Evolutionary conservation across 257 asterid genomes (phyloP).

Genomic region (Oldenlandia corymbosa): DNA sequence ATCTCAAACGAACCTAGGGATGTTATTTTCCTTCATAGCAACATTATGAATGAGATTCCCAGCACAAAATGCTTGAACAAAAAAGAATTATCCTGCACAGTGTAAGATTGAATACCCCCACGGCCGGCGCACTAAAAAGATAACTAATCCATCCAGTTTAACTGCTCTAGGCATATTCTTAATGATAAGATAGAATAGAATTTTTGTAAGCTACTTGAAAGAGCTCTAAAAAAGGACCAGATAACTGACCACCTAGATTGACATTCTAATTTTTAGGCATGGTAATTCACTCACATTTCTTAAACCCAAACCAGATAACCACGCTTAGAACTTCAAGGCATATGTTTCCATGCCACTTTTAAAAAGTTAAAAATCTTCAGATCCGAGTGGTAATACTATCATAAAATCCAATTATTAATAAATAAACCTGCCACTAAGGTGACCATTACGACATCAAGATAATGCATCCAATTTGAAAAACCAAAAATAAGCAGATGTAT

Average conservation of each 20-base stretch:
- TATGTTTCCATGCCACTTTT: background rate
- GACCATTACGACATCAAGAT: no score
- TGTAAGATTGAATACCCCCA: slow-evolving; percentile 19
- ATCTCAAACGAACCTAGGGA: slow-evolving; percentile 46
- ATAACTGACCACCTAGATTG: background rate
- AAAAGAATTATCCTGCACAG: slow-evolving; percentile 18
- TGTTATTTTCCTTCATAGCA: slow-evolving; percentile 50
- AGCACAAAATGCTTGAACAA: slow-evolving; percentile 43
- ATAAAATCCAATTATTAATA: background rate
- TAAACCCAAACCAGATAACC: background rate
- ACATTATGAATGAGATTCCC: slow-evolving; percentile 47
- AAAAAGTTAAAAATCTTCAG: background rate
- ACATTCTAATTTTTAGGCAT: background rate
- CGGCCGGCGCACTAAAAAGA: background rate
- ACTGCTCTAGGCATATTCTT: background rate
- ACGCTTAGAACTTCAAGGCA: background rate
- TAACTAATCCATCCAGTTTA: background rate
- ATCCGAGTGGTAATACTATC: background rate
- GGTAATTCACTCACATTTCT: background rate
- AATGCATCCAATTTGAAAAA: background rate
- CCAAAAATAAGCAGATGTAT: background rate
- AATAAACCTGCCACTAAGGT: no score
- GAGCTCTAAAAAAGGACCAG: no score
- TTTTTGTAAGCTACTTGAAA: no score
- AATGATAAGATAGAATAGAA: no score